Evolutionary conservation across 441 rosid genomes (phyloP).

Genomic region (Croton laevigatus): DNA sequence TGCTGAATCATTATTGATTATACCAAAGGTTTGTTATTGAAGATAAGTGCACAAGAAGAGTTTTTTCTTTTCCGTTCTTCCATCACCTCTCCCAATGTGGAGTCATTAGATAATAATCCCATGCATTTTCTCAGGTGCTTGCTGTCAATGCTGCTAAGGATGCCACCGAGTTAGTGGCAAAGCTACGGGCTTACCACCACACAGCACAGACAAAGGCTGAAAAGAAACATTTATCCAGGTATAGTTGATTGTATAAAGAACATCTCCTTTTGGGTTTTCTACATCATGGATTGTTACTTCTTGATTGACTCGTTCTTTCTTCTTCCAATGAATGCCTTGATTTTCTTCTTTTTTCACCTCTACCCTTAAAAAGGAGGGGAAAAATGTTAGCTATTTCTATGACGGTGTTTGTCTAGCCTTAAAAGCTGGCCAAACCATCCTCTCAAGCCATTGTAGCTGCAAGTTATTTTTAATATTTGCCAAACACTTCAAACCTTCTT

Average conservation of each 20-base stretch:
- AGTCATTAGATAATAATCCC: background rate
- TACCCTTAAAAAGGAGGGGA: too few relatives aligned
- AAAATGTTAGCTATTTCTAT: background rate
- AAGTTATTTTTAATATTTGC: too few relatives aligned
- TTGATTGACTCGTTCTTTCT: too few relatives aligned
- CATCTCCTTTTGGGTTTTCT: too few relatives aligned
- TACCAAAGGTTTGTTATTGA: constrained; percentile 65
- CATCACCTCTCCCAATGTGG: background rate
- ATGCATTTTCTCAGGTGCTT: constrained; percentile 58
- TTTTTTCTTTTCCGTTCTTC: background rate
- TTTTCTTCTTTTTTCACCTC: too few relatives aligned
- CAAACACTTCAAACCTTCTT: too few relatives aligned
- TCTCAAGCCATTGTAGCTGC: too few relatives aligned
- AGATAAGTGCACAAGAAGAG: background rate
- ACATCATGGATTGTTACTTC: too few relatives aligned
- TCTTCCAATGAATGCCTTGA: too few relatives aligned
- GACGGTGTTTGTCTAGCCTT: too few relatives aligned
- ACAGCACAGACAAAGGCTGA: constrained; percentile 96
- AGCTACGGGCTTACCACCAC: constrained; percentile 92
- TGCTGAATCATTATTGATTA: constrained; percentile 85
- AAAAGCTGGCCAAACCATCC: too few relatives aligned
- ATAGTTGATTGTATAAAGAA: constrained; percentile 12
- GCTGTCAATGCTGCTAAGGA: constrained; percentile 98
- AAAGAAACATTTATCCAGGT: constrained; percentile 91
- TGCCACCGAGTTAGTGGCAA: constrained; percentile 93